Base-by-base conservation (phyloP, 371 early-diverging fungal species). In the Parasitella parasitica region DNA sequence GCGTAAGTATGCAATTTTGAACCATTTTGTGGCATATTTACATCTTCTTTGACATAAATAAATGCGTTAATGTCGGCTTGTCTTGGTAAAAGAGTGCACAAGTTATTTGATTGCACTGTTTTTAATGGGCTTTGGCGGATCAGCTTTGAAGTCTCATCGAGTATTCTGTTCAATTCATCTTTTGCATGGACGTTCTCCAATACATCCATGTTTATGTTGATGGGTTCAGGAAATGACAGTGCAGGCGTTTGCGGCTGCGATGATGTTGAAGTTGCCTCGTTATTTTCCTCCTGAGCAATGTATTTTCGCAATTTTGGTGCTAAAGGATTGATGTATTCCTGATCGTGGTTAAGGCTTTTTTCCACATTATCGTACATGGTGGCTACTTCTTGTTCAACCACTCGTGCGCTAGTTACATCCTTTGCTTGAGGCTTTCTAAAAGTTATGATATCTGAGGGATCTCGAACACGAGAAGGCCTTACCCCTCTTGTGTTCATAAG, bases 341-440 rank as follows among this genome's bases (percentile, higher is more conserved):
- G 43, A 2, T 41, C 49, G 1, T 20, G 53, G 1, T 38, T 11
- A 13, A 37, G 41, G 1, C 2, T 36, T 35, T 41, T 15, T 50
- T 72, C 63, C 5, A 66, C n/a, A 22, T 54, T 35, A 24, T 46
- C 28, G n/a, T 54, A 46, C 0, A 49, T 16, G 11, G 51, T 13
- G 11, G 63, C 73, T 8, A 72, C 52, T 0, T 66, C 63, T 2
- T 75, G 65, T 6, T 61, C 60, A 9, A 74, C 52, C 2, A 70
- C 49, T 2, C 73, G 65, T 6, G 30, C 56, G 2, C 71, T 66
- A 11, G 41, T 34, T 1, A 79, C 80, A 22, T 79, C 77, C 41
- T 75, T 76, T 13, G 80, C 80, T 52, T 79, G 80, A 3, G 80
- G 77, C 38, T 67, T 70, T 32, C 39, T 63, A 4, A 15, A 37